Evolutionary conservation across 371 early-diverging fungal species (phyloP).

Genomic region (Actinomucor elegans): DNA sequence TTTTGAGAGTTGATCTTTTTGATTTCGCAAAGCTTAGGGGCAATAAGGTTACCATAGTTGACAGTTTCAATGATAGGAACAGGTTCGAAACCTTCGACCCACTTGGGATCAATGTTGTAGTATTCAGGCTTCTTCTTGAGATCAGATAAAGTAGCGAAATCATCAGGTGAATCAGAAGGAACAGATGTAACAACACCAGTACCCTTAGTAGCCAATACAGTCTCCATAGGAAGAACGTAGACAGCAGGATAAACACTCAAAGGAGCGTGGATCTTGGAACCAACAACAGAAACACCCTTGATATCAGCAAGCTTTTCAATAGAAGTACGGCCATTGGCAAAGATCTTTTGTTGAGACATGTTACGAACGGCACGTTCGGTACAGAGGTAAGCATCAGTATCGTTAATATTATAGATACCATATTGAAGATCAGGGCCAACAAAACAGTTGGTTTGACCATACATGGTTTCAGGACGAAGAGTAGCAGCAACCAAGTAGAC

Average conservation of each 20-base stretch:
- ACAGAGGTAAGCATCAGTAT: slow-evolving; percentile 83
- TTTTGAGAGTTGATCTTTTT: slow-evolving; percentile 95
- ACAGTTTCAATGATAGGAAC: slow-evolving; percentile 88
- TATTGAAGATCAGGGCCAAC: slow-evolving; percentile 92
- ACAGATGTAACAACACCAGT: slow-evolving; percentile 99
- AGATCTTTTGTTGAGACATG: slow-evolving; percentile 93
- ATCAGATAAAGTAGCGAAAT: slow-evolving; percentile 88
- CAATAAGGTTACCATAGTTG: slow-evolving; percentile 83
- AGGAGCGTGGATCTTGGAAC: slow-evolving; percentile 91
- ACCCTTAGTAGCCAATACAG: slow-evolving; percentile 93
- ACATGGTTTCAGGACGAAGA: slow-evolving; percentile 98
- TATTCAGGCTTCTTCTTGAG: slow-evolving; percentile 92
- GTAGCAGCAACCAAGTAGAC: slow-evolving; percentile 97
- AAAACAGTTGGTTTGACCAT: slow-evolving; percentile 98
- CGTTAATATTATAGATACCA: slow-evolving; percentile 78
- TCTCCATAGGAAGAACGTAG: slow-evolving; percentile 97
- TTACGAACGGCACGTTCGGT: slow-evolving; percentile 95
- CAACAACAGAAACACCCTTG: slow-evolving; percentile 82
- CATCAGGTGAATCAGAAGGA: slow-evolving; percentile 98
- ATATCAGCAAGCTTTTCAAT: slow-evolving; percentile 74
- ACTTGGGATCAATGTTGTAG: slow-evolving; percentile 86
- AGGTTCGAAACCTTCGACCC: slow-evolving; percentile 85
- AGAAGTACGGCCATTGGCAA: slow-evolving; percentile 30
- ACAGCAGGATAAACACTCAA: slow-evolving; percentile 75
- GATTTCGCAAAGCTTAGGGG: slow-evolving; percentile 80